Conservation (phyloP, 2,329 filamentous ascomycete genomes). For the Xylariaceae sp. region DNA sequence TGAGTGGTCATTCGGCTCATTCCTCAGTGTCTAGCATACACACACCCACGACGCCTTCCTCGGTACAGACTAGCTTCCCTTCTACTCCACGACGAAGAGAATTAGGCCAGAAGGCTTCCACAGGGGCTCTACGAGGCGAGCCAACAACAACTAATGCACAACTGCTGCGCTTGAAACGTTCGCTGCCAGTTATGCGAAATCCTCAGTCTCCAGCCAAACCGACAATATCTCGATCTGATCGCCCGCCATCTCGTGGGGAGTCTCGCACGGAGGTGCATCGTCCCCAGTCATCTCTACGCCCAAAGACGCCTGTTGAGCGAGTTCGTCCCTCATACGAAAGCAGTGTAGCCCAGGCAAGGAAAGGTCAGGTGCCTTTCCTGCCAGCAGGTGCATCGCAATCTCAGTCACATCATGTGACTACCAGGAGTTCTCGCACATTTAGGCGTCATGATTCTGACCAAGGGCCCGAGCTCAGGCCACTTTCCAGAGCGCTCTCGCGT, state of each 20-base stretch:
- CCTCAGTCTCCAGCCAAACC: conserved; percentile 59
- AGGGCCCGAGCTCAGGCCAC: conserved; percentile 61
- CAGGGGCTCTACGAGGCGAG: conserved; percentile 60
- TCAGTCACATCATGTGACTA: conserved; percentile 78
- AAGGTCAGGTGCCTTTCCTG: conserved; percentile 74
- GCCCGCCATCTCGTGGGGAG: conserved; percentile 66
- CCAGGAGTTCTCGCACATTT: conserved; percentile 73
- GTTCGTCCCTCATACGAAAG: conserved; percentile 57
- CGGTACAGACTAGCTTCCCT: conserved; percentile 58
- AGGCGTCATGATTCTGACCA: conserved; percentile 85
- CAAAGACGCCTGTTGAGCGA: conserved; percentile 75
- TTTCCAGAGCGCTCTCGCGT: conserved; percentile 63
- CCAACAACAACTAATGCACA: conserved; percentile 71
- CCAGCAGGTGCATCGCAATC: conserved; percentile 75
- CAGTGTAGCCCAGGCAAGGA: conserved; percentile 58
- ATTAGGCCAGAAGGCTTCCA: conserved; percentile 60
- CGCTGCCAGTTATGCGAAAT: conserved; percentile 64
- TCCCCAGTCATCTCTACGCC: conserved; percentile 60
- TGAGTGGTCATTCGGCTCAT: conserved; percentile 69
- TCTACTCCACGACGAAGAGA: conserved; percentile 67
- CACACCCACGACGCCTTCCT: conserved; percentile 64
- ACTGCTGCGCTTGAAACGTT: conserved; percentile 69
- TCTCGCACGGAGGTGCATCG: conserved; percentile 57
- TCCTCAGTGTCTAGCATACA: conserved; percentile 70
- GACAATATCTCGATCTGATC: conserved; percentile 55